Conservation (phyloP, 2,329 filamentous ascomycete species). For the Sclerotinia glacialis region DNA sequence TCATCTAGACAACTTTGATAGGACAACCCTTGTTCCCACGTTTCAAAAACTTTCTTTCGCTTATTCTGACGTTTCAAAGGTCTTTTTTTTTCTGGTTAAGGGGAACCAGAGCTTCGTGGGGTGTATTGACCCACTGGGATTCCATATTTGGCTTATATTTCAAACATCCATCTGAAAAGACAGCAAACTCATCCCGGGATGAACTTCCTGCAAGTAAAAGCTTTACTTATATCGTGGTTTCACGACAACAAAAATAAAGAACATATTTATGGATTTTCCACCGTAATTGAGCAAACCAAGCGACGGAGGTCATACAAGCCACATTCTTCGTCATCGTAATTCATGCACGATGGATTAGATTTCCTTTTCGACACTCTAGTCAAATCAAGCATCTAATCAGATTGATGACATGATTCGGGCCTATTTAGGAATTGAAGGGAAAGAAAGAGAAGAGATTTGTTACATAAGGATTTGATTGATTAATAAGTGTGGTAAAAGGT, state of each 20-base stretch:
- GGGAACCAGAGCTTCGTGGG: background rate
- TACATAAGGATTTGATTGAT: background rate
- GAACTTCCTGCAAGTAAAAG: background rate
- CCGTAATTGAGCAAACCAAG: background rate
- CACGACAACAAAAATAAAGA: background rate
- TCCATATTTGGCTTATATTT: background rate
- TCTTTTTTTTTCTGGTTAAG: background rate
- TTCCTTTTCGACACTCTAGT: background rate
- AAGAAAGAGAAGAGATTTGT: background rate
- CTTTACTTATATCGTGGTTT: background rate
- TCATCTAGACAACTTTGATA: background rate
- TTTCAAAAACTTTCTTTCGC: background rate
- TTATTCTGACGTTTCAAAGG: constrained; percentile 5
- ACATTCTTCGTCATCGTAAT: background rate
- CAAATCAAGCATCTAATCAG: background rate
- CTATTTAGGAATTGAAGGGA: background rate
- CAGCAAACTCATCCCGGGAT: background rate
- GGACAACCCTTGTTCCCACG: background rate
- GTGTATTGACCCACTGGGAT: constrained; percentile 4
- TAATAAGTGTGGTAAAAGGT: background rate
- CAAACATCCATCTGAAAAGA: background rate
- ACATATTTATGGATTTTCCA: background rate
- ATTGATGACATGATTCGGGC: background rate
- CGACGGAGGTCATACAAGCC: background rate
- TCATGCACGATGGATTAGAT: constrained; percentile 5